Evolutionary conservation across 2,329 filamentous ascomycete genomes (phyloP), one percentile per base, ranked within the genome.

Genomic region (Simplicillium aogashimaense): DNA sequence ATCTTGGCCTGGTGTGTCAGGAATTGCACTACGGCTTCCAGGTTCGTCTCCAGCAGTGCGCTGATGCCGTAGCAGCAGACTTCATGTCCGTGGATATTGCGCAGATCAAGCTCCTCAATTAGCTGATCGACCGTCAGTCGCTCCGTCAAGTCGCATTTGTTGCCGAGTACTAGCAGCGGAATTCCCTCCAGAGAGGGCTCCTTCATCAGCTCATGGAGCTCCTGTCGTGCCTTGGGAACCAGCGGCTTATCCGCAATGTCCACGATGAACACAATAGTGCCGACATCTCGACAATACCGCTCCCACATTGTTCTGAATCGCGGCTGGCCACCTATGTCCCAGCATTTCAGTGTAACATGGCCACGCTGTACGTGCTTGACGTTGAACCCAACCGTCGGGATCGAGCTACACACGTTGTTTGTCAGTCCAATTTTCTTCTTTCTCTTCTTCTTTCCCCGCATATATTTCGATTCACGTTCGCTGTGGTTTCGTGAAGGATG

Each of bases 291-390:
- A 66, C 92, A 97, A 64, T 98, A 98, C 57, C 92, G 76, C 71
- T 98, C 92, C 92, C 92, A 98, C 92, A 98, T 98, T 52, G 86
- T 86, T 56, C 92, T 85, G 69, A 97, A 98, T 50, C 90, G 79
- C 53, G 92, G 90, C 66, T 98, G 92, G 40, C 92, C 92, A 52
- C 92, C 92, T 48, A 98, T 79, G 68, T 98, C 92, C 92, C 92
- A 98, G 66, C 92, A 98, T 67, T 97, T 97, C 56, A 98, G 74
- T 53, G 92, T 94, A 61, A 98, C 92, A 76, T 97, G 90, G 53
- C 92, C 92, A 58, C 92, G 90, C 67, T 95, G 89, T 53, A 98
- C 88, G 51, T 85, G 83, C 74, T 97, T 97, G 81, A 95, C 95
- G 65, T 97, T 98, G 72, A 97, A 97, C 50, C 92, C 92, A 54